Evolutionary conservation across 352 stramenopile genomes (phyloP), one percentile per base, ranked within the genome.

Genomic region (Phytophthora fragariae): DNA sequence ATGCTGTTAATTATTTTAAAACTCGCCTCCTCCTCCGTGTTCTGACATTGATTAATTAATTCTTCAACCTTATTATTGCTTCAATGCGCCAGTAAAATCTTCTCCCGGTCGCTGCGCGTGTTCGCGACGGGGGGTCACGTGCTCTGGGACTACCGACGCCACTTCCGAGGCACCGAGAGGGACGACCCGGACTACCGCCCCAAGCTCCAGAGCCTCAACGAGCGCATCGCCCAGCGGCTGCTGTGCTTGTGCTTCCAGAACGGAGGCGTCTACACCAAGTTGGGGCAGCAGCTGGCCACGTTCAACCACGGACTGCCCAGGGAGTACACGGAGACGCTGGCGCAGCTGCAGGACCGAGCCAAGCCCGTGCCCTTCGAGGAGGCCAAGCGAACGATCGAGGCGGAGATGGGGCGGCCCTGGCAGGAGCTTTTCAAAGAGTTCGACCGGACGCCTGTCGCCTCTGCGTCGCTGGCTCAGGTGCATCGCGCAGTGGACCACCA

Each of bases 231-330:
- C 6, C 66, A 92, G 72, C 86, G 93, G 37, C 77, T 99, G 15
- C 76, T 98, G 17, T 37, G 92, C 15, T 74, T 99, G 55, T 99
- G 96, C 75, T 92, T 92, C 59, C 72, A 80, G 5, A 99, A 99
- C 78, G 94, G 90, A 41, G 97, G 97, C 54, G 95, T 99, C 15
- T 99, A 99, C 86, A 98, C 98, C 58, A 99, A 99, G 79, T 93
- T 99, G 8, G 98, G 97, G 8, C 98, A 99, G 82, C 97, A 99
- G 75, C 70, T 99, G 17, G 94, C 97, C 5, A 98, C 98, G 70
- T 91, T 99, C 55, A 98, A 99, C 77, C 94, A 99, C 73, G 85
- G 98, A 10, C 77, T 99, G 24, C 98, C 98, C 14, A 83, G 84
- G 39, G 96, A 99, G 80, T 99, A 98, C 82, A 98, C 98, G 15